A percentile compares a stretch with the other conserved stretches of the same genome.
Conservation (phyloP, 192 early-diverging fungal genomes). For the Coemansia sp. region DNA sequence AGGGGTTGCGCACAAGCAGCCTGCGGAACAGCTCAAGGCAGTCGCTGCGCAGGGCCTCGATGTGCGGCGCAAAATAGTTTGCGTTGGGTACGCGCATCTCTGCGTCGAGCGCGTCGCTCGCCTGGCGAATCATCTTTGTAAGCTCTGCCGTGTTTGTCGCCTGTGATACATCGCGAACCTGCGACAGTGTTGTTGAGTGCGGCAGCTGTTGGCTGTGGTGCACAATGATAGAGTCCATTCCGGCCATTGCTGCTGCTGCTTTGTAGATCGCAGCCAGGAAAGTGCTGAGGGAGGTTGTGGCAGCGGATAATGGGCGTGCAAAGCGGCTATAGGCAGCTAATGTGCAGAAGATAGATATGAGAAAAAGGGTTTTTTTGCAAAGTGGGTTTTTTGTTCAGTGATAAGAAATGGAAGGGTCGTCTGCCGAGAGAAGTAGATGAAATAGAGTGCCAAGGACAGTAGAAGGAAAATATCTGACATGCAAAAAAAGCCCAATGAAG, state of each 20-base stretch:
- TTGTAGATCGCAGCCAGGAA: not conserved
- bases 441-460: not conserved
- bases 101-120: constrained; percentile 28
- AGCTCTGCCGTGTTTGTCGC: constrained; percentile 45
- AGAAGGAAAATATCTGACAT: not conserved
- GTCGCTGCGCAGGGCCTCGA: constrained; percentile 39
- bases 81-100: constrained; percentile 19
- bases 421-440: not conserved
- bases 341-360: not conserved
- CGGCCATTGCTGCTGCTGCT: not conserved
- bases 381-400: not conserved
- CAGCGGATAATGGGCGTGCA: too few species aligned
- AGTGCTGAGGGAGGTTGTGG: too few species aligned
- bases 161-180: constrained; percentile 10
- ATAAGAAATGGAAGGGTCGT: not conserved
- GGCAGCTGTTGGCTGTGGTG: not conserved
- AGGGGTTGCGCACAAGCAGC: constrained; percentile 49
- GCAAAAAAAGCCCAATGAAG: not conserved
- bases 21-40: constrained; percentile 45
- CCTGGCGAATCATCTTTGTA: constrained; percentile 38
- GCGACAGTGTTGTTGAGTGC: not conserved
- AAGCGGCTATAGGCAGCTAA: not conserved
- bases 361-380: not conserved
- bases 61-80: constrained; percentile 35
- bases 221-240: not conserved